phyloP scores from a whole-genome alignment of 306 rosid genomes.

The Cucurbita argyrosperma region DNA sequence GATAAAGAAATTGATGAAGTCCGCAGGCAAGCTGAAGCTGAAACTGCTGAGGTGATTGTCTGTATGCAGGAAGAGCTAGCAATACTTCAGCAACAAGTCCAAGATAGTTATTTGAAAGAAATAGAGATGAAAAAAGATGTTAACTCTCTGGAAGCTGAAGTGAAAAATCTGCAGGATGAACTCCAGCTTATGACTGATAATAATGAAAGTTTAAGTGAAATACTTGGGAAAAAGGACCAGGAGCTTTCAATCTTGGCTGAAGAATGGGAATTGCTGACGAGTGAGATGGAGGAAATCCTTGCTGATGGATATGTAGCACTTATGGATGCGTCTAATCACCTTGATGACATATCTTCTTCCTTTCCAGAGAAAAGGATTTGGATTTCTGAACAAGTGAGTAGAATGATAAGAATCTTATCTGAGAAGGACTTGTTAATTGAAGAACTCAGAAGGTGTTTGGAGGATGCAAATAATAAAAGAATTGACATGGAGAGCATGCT shows the following conservation, averaged over 20 bases:
- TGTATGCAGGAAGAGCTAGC: slow-evolving; percentile 91
- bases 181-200: slow-evolving; percentile 26
- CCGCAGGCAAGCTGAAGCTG: slow-evolving; percentile 72
- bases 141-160: slow-evolving; percentile 37
- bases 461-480: slow-evolving; percentile 76
- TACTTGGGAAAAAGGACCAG: slow-evolving; percentile 39
- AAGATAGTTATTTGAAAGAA: slow-evolving; percentile 49
- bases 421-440: slow-evolving; percentile 76
- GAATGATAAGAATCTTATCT: slow-evolving; percentile 37
- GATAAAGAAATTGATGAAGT: slow-evolving; percentile 86
- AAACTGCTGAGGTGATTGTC: slow-evolving; percentile 89
- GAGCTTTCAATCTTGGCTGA: slow-evolving; percentile 38
- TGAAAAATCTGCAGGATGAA: slow-evolving; percentile 43
- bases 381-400: slow-evolving; percentile 79
- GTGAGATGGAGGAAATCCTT: slow-evolving; percentile 76
- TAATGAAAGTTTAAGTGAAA: slow-evolving; percentile 32
- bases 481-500: slow-evolving; percentile 77
- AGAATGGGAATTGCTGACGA: slow-evolving; percentile 57
- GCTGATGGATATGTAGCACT: slow-evolving; percentile 51
- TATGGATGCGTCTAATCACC: slow-evolving; percentile 53
- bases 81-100: slow-evolving; percentile 56
- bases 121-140: slow-evolving; percentile 47
- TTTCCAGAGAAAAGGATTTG: slow-evolving; percentile 80
- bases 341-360: slow-evolving; percentile 46
- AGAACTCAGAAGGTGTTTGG: slow-evolving; percentile 61